Percentiles rank a stretch among this genome's conserved stretches.
These are phyloP conservation scores for Phialocephala sp. DNA, from an alignment of 2,329 filamentous ascomycete genomes.

Conservation along the genomic window DNA sequence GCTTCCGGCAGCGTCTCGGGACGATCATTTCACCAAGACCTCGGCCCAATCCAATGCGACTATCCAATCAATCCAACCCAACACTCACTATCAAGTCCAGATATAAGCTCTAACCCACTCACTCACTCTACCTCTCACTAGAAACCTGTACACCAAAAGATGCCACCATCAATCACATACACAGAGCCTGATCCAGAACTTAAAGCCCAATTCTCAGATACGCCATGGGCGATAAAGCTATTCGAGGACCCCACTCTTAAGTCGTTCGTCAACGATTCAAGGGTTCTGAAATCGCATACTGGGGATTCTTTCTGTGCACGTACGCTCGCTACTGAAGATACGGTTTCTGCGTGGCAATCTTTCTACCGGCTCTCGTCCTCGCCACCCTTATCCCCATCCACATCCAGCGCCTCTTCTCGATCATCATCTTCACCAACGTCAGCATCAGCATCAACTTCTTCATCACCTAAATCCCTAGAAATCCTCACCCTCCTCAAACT, in stretches of 20 bases:
- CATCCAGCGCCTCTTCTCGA: too few relatives aligned
- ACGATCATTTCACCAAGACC: background rate
- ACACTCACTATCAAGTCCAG: background rate
- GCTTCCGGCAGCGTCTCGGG: background rate
- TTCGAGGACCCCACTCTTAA: slow-evolving; percentile 31
- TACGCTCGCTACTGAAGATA: slow-evolving; percentile 31
- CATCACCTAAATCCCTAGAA: slow-evolving; percentile 17
- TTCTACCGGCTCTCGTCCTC: slow-evolving; percentile 25
- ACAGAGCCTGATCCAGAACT: slow-evolving; percentile 9
- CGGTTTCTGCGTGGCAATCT: slow-evolving; percentile 33
- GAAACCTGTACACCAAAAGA: background rate
- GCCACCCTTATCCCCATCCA: background rate
- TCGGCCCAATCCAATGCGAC: background rate
- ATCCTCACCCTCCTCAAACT: slow-evolving; percentile 43
- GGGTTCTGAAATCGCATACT: slow-evolving; percentile 9
- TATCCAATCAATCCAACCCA: background rate
- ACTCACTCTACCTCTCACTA: background rate
- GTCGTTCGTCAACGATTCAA: slow-evolving; percentile 25
- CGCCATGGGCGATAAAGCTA: slow-evolving; percentile 29
- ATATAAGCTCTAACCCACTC: background rate
- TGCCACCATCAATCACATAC: background rate
- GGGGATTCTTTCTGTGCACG: slow-evolving; percentile 29
- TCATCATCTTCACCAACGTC: too few relatives aligned
- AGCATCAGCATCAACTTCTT: background rate
- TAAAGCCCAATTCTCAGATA: slow-evolving; percentile 26